Conservation (phyloP, 192 early-diverging fungal species). For the Lobosporangium transversale region DNA sequence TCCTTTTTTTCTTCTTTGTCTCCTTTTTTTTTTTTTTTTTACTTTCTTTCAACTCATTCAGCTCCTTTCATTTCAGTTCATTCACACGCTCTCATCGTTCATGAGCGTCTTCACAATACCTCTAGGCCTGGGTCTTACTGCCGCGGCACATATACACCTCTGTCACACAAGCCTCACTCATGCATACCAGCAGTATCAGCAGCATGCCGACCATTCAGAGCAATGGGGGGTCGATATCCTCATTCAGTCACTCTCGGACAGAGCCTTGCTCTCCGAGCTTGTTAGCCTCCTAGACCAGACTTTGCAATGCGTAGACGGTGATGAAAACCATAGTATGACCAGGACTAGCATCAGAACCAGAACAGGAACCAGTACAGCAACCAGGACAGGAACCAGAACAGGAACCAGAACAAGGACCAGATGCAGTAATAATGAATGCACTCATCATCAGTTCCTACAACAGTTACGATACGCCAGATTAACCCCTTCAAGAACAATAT, state of each 20-base stretch:
- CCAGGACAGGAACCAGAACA: background rate
- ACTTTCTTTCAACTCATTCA: slow-evolving; percentile 1
- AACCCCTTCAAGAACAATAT: no score
- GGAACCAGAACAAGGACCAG: background rate
- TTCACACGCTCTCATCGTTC: background rate
- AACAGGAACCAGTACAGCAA: background rate
- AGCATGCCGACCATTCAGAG: background rate
- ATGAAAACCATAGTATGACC: no score
- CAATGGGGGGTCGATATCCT: slow-evolving; percentile 8
- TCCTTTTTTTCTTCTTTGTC: background rate
- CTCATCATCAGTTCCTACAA: background rate
- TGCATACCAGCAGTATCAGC: background rate
- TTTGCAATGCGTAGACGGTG: background rate
- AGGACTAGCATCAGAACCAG: no score
- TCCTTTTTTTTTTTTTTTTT: background rate
- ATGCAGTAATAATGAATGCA: no score
- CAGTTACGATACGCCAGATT: no score
- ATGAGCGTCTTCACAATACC: slow-evolving; percentile 12
- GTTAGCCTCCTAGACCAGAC: slow-evolving; percentile 13
- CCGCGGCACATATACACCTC: slow-evolving; percentile 17
- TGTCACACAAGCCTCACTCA: slow-evolving; percentile 12
- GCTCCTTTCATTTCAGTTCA: background rate
- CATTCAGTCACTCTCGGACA: slow-evolving; percentile 13
- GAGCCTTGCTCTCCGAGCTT: slow-evolving; percentile 12
- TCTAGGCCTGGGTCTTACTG: slow-evolving; percentile 17